phyloP scores from a whole-genome alignment of 345 rosid genomes.

The Eucalyptus cloeziana region DNA sequence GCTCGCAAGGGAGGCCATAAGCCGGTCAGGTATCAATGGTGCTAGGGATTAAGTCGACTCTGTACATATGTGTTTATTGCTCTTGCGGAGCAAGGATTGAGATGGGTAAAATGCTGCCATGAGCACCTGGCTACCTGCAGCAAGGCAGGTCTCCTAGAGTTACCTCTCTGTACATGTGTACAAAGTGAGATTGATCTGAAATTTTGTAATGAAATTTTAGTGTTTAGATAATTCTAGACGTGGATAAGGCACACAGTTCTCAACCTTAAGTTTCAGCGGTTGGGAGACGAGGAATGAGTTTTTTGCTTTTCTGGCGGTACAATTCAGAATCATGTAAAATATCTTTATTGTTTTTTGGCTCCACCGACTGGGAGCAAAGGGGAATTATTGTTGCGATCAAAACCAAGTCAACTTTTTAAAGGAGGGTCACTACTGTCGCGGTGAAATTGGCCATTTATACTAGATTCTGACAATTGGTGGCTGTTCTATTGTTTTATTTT shows the following conservation, averaged over 20 bases:
- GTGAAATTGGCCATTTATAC: background rate
- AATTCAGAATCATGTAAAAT: constrained; percentile 1
- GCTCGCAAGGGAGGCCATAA: constrained; percentile 45
- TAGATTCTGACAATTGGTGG: background rate
- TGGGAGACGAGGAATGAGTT: background rate
- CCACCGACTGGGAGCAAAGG: constrained; percentile 6
- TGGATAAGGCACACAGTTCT: background rate
- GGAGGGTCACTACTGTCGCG: constrained; percentile 9
- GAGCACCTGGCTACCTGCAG: background rate
- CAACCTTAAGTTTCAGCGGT: constrained; percentile 3
- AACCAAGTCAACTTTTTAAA: constrained; percentile 25
- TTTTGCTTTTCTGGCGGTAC: background rate
- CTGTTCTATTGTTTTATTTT: background rate
- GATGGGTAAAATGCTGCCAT: background rate
- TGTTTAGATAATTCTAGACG: background rate
- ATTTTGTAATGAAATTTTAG: constrained; percentile 11
- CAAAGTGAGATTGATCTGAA: constrained; percentile 26
- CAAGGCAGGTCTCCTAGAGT: background rate
- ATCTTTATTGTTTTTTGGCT: constrained; percentile 1
- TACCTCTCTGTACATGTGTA: constrained; percentile 31
- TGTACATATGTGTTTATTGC: background rate
- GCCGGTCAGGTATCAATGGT: constrained; percentile 14
- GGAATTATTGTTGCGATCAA: constrained; percentile 3
- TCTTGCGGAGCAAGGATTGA: background rate
- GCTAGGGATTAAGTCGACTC: constrained; percentile 24